Evolutionary conservation across 257 asterid genomes (phyloP), one percentile per base, ranked within the genome.

Genomic region (Vinca minor): DNA sequence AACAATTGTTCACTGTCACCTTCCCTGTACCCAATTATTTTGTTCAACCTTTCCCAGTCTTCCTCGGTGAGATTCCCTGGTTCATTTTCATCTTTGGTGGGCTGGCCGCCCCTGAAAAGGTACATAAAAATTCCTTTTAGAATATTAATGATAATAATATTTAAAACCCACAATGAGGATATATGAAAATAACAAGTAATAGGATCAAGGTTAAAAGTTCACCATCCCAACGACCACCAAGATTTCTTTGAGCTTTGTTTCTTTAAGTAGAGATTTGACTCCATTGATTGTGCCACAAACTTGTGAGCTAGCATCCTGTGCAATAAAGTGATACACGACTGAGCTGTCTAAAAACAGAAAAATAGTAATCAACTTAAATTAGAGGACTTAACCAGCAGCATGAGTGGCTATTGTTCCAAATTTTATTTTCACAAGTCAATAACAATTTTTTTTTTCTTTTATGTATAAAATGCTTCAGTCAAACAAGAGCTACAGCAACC

Each of bases 181-280:
- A 64, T 8, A 46, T 34, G 44, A 58, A n/a, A 17, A 41, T 10
- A 60, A 8, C 8, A 34, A n/a, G 41, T 45, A 56, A 34, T 45
- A 64, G 25, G 55, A 28, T 46, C 58, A 53, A 66, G 63, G 39
- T 31, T 53, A 64, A n/a, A n/a, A 64, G 39, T 80, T 28, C 39
- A 62, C 98, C 98, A 75, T 82, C 98, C 98, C 79, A 92, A 85
- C 53, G 93, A 64, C 96, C 96, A 92, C 98, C 98, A 92, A 35
- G 98, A 80, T 66, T 76, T 92, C 62, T 81, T 85, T 32, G 87
- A 61, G 28, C 79, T 80, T 70, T 87, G 86, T 71, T 77, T 81
- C 70, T 69, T 85, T 38, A 68, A 74, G 78, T 76, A 68, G 47
- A 72, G 69, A 64, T 79, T 94, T 28, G 95, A 81, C 62, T 77